phyloP scores from a whole-genome alignment of 2,329 filamentous ascomycete genomes.

The Colletotrichum godetiae region DNA sequence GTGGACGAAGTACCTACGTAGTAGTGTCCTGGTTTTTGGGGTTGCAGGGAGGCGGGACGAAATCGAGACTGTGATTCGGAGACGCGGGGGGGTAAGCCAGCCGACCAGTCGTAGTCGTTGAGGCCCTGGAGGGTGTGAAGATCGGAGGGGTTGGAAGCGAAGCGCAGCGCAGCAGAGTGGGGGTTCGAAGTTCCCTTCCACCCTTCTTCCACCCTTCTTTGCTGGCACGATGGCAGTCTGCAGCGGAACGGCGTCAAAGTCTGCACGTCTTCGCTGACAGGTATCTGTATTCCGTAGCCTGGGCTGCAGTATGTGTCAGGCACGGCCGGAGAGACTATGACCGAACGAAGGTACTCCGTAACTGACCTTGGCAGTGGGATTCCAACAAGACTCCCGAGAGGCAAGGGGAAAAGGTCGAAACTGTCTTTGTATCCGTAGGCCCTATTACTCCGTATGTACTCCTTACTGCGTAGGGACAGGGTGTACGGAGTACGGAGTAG shows the following conservation, averaged over 20 bases:
- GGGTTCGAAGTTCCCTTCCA: not conserved
- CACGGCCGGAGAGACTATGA: not conserved
- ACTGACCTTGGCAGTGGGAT: no score
- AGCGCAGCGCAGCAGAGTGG: conserved; percentile 6
- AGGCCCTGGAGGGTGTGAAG: conserved; percentile 10
- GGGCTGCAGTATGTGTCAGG: not conserved
- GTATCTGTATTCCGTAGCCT: not conserved
- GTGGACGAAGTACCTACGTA: not conserved
- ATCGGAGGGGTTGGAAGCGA: conserved; percentile 17
- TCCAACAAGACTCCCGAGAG: not conserved
- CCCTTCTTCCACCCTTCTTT: not conserved
- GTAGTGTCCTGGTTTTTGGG: not conserved
- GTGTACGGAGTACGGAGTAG: not conserved
- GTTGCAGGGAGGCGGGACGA: not conserved
- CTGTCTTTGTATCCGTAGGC: not conserved
- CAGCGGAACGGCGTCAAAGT: conserved; percentile 4
- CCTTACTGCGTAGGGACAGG: not conserved
- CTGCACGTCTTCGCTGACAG: not conserved
- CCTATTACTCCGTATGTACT: not conserved
- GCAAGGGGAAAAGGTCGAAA: not conserved
- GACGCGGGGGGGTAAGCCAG: conserved; percentile 19
- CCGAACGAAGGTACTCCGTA: not conserved
- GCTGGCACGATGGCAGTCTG: conserved; percentile 5
- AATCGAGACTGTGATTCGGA: conserved; percentile 3
- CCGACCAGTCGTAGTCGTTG: not conserved